Evolutionary conservation across 805 yeast genomes (phyloP), one percentile per base, ranked within the genome.

Genomic region (Candida incommunis): DNA sequence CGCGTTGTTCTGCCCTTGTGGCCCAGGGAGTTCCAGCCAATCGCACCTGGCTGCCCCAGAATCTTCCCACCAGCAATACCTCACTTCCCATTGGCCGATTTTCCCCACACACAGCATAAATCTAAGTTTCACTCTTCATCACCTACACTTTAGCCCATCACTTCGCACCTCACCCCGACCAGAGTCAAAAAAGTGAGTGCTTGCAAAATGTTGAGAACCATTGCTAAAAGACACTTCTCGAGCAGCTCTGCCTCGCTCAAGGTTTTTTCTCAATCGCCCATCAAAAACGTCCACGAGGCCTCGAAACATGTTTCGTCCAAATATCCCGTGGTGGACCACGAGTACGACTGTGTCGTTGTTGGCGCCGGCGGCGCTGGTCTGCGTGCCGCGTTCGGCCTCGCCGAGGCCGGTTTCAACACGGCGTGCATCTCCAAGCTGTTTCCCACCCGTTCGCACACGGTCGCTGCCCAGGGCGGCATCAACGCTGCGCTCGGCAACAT

Each of bases 311-410:
- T 76, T 56, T 69, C 74, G 43, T 70, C 77, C 53, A 84, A 87
- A 60, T 90, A 92, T 67, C 92, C 86, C 60, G 80, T 90, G 51
- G 80, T 90, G 54, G 97, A 90, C 68, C 98, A 90, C 66, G 97
- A 92, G 66, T 90, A 92, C 68, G 98, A 90, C 71, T 87, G 96
- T 73, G 78, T 90, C 43, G 97, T 90, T 48, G 87, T 90, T 45
- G 98, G 98, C 60, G 98, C 98, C 47, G 98, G 98, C 60, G 98
- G 98, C 65, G 98, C 98, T 43, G 98, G 98, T 62, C 72, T 90
- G 50, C 80, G 98, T 70, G 98, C 98, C 37, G 97, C 98, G 31
- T 92, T 90, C 57, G 98, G 98, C 52, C 74, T 90, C 47, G 95
- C 96, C 47, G 88, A 86, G 62, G 95, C 94, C 45, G 98, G 98